Evolutionary conservation across 768 basidiomycete species (phyloP), one percentile per base, ranked within the genome.

Genomic region (Termitomyces sp.): DNA sequence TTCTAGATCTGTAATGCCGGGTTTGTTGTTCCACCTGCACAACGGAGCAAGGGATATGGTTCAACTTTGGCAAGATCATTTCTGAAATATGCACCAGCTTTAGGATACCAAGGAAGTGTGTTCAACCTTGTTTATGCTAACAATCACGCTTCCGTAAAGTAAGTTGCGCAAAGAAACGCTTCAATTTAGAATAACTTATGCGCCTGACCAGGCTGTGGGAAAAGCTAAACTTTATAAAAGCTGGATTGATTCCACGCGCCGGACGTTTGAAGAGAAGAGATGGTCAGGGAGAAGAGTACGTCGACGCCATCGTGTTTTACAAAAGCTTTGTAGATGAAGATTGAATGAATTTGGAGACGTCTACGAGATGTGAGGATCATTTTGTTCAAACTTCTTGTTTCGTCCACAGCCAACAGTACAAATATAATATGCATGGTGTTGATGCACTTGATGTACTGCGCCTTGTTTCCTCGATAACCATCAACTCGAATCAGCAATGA

Each of bases 51-150:
- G 35, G 85, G 88, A 31, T 83, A 88, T 64, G 95, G 94, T 17
- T 72, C 74, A 41, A 74, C 82, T 7, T 81, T 98, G 37, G 93
- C 89, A 3, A 80, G 78, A 58, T 90, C 90, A 3, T 97, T 84
- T 71, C 73, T 95, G 19, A 74, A 89, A 68, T 92, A 92, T 65
- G 95, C 83, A 1, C 95, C 93, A 0, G 75, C 73, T 37, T 73
- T 95, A 23, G 92, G 90, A 34, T 89, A 89, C 72, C 75, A 82
- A 62, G 87, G 82, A 4, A 90, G 87, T 66, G 84, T 96, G 25
- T 96, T 97, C 78, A 96, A 97, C 69, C 80, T 97, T 42, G 93
- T 97, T 37, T 96, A 90, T 69, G 83, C 85, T 25, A 92, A 87
- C 68, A 97, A 96, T 72, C 65, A 73, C 43, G 92, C 92, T 17